Percentiles rank a stretch among this genome's conserved stretches.
Conservation (phyloP, 495 filamentous ascomycete genomes). For the Podospora appendiculata region DNA sequence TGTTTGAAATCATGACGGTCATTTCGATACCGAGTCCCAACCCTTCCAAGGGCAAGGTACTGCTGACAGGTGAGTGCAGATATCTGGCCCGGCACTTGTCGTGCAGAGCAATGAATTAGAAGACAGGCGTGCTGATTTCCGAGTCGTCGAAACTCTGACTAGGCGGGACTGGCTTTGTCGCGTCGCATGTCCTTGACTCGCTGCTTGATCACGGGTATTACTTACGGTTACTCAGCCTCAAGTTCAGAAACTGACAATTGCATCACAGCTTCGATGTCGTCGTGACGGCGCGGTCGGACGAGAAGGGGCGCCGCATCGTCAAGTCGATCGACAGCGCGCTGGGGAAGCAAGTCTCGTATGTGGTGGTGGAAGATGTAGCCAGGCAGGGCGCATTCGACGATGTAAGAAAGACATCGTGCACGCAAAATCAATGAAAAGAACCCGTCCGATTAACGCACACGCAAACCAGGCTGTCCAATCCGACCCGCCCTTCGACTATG, state of each 20-base stretch:
- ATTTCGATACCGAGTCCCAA: not conserved
- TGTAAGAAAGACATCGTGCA: conserved; percentile 7
- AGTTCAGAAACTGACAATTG: not conserved
- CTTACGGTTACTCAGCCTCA: not conserved
- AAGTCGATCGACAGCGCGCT: conserved; percentile 14
- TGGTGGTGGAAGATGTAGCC: conserved; percentile 29
- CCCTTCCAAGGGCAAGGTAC: conserved; percentile 13
- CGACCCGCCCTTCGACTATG: conserved; percentile 26
- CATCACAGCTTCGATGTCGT: conserved; percentile 26
- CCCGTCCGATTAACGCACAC: not conserved
- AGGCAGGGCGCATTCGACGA: conserved; percentile 24
- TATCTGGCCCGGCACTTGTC: not conserved
- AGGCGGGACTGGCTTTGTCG: conserved; percentile 36
- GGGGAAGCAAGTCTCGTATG: conserved; percentile 16
- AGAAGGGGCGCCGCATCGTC: conserved; percentile 29
- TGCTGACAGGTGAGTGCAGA: conserved; percentile 18
- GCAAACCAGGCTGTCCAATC: conserved; percentile 15
- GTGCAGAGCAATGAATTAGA: too few species aligned
- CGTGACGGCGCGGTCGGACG: conserved; percentile 30
- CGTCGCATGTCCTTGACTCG: conserved; percentile 30
- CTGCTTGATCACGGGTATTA: conserved; percentile 23
- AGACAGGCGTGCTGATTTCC: too few species aligned
- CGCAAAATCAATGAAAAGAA: not conserved
- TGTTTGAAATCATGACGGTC: conserved; percentile 1
- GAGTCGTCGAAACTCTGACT: too few species aligned